A percentile compares a stretch with the other conserved stretches of the same genome.
phyloP scores from a whole-genome alignment of 228 moss, liverwort and hornwort species.

The Sphagnum fallax region DNA sequence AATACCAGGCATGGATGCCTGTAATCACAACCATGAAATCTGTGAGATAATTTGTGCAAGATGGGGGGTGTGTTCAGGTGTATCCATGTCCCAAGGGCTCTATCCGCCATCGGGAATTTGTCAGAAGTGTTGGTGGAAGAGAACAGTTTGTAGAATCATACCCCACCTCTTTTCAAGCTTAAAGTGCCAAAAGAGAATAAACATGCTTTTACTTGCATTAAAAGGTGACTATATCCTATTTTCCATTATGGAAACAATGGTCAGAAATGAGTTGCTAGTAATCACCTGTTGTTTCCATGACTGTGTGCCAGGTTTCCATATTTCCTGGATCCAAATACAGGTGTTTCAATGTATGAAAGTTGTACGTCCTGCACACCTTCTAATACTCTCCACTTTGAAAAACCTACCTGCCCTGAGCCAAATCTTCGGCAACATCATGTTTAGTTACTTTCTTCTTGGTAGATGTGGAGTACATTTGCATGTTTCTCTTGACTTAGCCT shows the following conservation, averaged over 20 bases:
- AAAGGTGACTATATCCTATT: background rate
- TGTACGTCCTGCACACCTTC: constrained; percentile 42
- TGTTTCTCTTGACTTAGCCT: background rate
- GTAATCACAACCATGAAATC: too few relatives aligned
- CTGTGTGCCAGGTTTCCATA: constrained; percentile 73
- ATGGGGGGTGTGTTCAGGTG: constrained; percentile 28
- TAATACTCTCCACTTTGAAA: background rate
- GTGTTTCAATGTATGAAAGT: constrained; percentile 81
- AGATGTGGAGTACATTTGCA: background rate
- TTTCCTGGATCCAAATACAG: constrained; percentile 85
- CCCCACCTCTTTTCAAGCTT: background rate
- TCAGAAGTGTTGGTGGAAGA: constrained; percentile 74
- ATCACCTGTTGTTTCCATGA: too few relatives aligned
- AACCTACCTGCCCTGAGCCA: background rate
- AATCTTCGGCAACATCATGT: too few relatives aligned
- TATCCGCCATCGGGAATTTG: constrained; percentile 68
- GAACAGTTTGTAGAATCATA: constrained; percentile 52
- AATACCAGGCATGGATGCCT: too few relatives aligned
- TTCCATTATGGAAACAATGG: background rate
- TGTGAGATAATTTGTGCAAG: too few relatives aligned
- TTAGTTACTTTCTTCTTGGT: too few relatives aligned
- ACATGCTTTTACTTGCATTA: too few relatives aligned
- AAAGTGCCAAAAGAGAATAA: too few relatives aligned
- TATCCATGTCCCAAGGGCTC: constrained; percentile 98
- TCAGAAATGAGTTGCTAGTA: background rate